Evolutionary conservation across 2,329 filamentous ascomycete genomes (phyloP), one percentile per base, ranked within the genome.

Genomic region (Hortaea werneckii): DNA sequence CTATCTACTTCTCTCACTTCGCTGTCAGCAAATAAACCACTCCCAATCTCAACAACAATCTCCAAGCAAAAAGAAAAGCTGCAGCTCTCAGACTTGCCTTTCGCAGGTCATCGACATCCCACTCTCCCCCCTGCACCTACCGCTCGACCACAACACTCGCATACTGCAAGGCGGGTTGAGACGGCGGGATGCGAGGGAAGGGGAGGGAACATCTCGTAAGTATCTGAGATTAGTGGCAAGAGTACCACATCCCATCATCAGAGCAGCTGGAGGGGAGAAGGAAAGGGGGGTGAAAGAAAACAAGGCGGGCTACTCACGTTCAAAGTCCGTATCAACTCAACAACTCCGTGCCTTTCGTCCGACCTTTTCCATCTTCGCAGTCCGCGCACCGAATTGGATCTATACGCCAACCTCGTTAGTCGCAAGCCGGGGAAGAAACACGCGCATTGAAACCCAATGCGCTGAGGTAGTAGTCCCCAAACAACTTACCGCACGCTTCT

Each of bases 401-500:
- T 68, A 45, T 9, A 7, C 9, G 6, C 2, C 7, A 20, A 20
- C 20, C 20, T 20, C 20, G 20, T 20, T 20, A 20, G 20, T 20
- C 2, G 20, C 20, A 20, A 20, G 20, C 20, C 20, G 20, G 20
- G 20, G 4, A 20, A 20, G 20, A 20, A 35, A 44, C 54, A 41
- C 57, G 50, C 29, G 30, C 7, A 10, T 2, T 2, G 20, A 28
- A 8, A 11, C 12, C 26, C 8, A 35, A 35, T 11, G 12, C 11
- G 28, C 34, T 30, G 7, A 2, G 7, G 70, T 20, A 46, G 6
- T 12, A 11, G 8, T 11, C 29, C 20, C 20, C 32, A 35, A 35
- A n/a, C 4, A 27, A 45, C 82, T 62, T 69, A 88, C 85, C 12
- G 90, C 90, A 59, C 89, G 76, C 68, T 98, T 98, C 74, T 92